Base-by-base conservation (phyloP, 1,139 yeast genomes). In the Blastobotrys arbuscula region DNA sequence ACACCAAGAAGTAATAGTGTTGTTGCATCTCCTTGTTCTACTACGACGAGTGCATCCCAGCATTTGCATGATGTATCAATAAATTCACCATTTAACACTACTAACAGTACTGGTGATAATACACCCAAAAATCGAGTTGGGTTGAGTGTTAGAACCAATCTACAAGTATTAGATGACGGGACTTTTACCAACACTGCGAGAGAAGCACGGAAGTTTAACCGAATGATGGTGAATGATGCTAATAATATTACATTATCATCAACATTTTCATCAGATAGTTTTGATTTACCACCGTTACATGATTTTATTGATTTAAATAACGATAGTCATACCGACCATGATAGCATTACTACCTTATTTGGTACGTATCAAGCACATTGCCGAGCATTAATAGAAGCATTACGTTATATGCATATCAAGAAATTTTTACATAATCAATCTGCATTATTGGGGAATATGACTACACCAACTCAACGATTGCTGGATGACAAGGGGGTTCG, bases 401-500 rank as follows among this genome's bases (percentile, higher is more conserved):
- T 87, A 53, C 72, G 94, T 55, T 82, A 73, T 61, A 77, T 86
- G 80, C 85, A 83, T 54, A 66, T 83, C 50, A 79, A 78, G 52
- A 78, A 77, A 58, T 68, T 88, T 37, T 75, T 82, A 50, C 69
- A 76, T 16, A 69, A 77, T 28, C 68, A 84, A 47, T 63, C 72
- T 13, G 70, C 78, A 7, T 85, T 85, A 64, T 75, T 76, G 47
- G 74, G 81, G 10, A 74, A 80, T 1, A 71, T 86, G 48, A 79
- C 92, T 0, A 72, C 79, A 0, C 87, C 88, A 1, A 84, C 82
- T 34, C 77, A 77, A 59, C 78, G 77, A 55, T 67, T 87, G 18
- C 77, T 82, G 57, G 70, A 73, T 13, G 69, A 76, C 10, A 77
- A 77, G n/a, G 62, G 67, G 4, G 62, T 82, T 8, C 61, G 72